These are phyloP conservation scores for Cnidoscolus chayamansa DNA, from an alignment of 441 rosid genomes.

Conservation along the genomic window DNA sequence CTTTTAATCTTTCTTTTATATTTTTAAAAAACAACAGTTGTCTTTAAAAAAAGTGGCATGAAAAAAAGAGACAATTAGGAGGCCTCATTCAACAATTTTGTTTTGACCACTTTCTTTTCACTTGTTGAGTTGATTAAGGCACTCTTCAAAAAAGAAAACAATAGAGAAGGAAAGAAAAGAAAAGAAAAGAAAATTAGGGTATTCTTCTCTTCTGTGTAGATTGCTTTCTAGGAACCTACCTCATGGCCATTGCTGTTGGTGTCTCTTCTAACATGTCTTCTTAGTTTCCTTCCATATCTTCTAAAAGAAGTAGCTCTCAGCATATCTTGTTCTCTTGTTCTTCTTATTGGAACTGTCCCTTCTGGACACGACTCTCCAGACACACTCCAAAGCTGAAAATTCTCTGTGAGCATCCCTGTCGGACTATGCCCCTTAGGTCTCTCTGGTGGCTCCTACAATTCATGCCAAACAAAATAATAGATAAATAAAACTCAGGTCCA, in stretches of 20 bases:
- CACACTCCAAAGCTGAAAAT: conserved; percentile 66
- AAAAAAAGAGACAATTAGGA: conserved; percentile 20
- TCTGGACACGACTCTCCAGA: conserved; percentile 81
- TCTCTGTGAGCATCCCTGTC: conserved; percentile 31
- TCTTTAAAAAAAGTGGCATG: conserved; percentile 14
- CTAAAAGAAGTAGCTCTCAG: conserved; percentile 60
- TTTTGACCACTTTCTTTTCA: conserved; percentile 30
- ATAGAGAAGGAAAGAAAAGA: background rate
- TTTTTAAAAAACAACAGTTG: background rate
- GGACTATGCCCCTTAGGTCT: conserved; percentile 51
- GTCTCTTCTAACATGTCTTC: conserved; percentile 73
- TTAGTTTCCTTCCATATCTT: conserved; percentile 65
- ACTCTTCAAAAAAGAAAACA: background rate
- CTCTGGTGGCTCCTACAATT: conserved; percentile 67
- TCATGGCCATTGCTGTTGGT: conserved; percentile 78
- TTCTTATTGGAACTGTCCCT: conserved; percentile 83
- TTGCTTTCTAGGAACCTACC: conserved; percentile 36
- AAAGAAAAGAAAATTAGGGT: conserved; percentile 1
- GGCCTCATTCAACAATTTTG: conserved; percentile 29
- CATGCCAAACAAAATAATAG: background rate
- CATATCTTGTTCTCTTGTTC: conserved; percentile 78
- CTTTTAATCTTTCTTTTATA: conserved; percentile 26
- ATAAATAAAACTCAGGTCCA: background rate
- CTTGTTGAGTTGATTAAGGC: conserved; percentile 25
- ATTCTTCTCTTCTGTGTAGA: background rate